phyloP scores from a whole-genome alignment of 768 basidiomycete genomes.

The Phlebiopsis flavidoalba region DNA sequence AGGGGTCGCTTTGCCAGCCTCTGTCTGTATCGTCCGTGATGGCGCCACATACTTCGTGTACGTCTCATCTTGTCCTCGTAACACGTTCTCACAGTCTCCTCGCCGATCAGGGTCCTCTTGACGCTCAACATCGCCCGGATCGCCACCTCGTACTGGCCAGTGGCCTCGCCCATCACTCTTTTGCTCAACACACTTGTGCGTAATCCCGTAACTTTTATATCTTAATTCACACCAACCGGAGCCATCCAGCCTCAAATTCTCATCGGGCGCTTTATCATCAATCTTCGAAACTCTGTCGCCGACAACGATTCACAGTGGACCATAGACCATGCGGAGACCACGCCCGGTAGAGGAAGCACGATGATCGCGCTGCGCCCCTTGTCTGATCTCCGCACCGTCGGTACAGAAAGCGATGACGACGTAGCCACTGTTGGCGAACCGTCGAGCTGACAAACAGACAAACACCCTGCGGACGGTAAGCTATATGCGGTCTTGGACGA shows the following conservation, averaged over 20 bases:
- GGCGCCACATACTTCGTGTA: neutral
- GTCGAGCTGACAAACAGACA: no score
- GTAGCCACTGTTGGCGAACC: no score
- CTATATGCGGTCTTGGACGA: no score
- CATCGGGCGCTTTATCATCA: neutral
- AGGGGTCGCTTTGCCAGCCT: neutral
- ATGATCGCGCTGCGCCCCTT: no score
- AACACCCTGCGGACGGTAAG: no score
- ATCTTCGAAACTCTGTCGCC: slow-evolving; percentile 25
- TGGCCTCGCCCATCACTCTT: neutral
- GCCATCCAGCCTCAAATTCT: neutral
- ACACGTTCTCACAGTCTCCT: neutral
- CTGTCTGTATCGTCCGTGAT: neutral
- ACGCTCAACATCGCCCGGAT: neutral
- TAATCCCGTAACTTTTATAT: neutral
- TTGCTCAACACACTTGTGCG: neutral
- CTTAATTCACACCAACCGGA: neutral
- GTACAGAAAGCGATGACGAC: no score
- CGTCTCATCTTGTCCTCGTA: neutral
- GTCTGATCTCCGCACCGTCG: no score
- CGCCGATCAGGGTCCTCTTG: neutral
- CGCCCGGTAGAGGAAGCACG: no score
- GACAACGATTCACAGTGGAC: no score
- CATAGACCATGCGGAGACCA: no score
- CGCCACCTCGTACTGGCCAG: neutral